Conservation (phyloP, 495 filamentous ascomycete species). For the Apiosordaria backusii region DNA sequence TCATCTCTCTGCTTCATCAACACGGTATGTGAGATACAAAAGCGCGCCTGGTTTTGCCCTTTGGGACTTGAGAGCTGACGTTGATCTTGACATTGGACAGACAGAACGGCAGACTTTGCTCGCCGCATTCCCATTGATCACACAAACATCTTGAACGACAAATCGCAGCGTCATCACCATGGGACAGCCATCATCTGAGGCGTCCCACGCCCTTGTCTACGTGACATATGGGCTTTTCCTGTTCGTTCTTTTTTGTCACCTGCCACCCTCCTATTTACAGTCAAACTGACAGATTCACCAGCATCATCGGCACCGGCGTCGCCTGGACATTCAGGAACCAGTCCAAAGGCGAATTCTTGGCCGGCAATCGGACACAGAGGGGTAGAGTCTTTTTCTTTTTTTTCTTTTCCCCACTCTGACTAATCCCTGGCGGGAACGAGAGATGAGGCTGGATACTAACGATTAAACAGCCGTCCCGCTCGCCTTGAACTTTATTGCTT, state of each 20-base stretch:
- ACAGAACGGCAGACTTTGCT: neutral
- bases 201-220: slow-evolving; percentile 75
- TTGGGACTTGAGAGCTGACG: neutral
- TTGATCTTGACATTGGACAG: neutral
- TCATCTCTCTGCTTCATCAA: neutral
- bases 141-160: neutral
- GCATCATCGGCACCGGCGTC: slow-evolving; percentile 59
- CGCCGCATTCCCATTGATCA: neutral
- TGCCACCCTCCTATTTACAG: neutral
- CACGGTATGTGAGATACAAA: neutral
- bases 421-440: neutral
- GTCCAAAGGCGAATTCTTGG: slow-evolving; percentile 63
- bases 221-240: slow-evolving; percentile 67
- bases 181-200: slow-evolving; percentile 64
- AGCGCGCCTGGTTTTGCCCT: too few relatives aligned
- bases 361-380: slow-evolving; percentile 70
- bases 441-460: slow-evolving; percentile 12
- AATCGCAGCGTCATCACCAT: slow-evolving; percentile 36
- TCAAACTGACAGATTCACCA: slow-evolving; percentile 27
- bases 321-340: slow-evolving; percentile 68
- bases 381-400: slow-evolving; percentile 44
- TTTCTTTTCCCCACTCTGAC: neutral
- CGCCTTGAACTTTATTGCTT: slow-evolving; percentile 78
- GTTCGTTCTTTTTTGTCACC: slow-evolving; percentile 33
- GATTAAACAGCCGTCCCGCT: slow-evolving; percentile 58